Base-by-base conservation (phyloP, 148 eudicot genomes). In the Silene conica region DNA sequence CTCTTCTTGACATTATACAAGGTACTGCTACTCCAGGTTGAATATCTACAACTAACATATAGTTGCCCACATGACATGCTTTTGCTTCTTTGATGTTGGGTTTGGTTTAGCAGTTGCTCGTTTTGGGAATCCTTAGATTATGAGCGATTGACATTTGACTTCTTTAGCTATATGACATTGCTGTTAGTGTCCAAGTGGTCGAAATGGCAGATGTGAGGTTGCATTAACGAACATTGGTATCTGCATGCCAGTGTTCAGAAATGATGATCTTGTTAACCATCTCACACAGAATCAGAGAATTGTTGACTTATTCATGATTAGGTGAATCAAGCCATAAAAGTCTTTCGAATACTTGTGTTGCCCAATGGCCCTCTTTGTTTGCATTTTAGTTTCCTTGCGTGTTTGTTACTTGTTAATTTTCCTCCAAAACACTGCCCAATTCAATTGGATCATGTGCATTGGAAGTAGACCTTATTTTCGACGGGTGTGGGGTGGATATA, bases 151-250 rank as follows among this genome's bases (percentile, higher is more conserved):
- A 25, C 22, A 21, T 15, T 62, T 56, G 22, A 69, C 71, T 13
- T 63, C 71, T 34, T 18, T 25, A 14, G 19, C 48, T 64, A 2
- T 31, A 45, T 46, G 62, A n/a, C 60, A 62, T 54, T 48, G 48
- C 46, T 18, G 52, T 41, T 22, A 57, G 19, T 41, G 48, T 7
- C 26, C 52, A 16, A 8, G 31, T 21, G 18, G 74, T 19, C 3
- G 38, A 60, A 48, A 63, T 54, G 43, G 57, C 54, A 21, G 52
- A 70, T 52, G 23, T 63, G 63, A 70, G 70, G 34, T 76, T 71
- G 73, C 69, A 26, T 20, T 62, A 62, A 48, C 63, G 62, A 62
- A 26, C 34, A 21, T 18, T 70, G 21, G 18, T 54, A 16, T 64
- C 18, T 45, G 22, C 55, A 9, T 70, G 56, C 41, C 25, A 34